Conservation (phyloP, 1,139 yeast species). For the Candida sp. region DNA sequence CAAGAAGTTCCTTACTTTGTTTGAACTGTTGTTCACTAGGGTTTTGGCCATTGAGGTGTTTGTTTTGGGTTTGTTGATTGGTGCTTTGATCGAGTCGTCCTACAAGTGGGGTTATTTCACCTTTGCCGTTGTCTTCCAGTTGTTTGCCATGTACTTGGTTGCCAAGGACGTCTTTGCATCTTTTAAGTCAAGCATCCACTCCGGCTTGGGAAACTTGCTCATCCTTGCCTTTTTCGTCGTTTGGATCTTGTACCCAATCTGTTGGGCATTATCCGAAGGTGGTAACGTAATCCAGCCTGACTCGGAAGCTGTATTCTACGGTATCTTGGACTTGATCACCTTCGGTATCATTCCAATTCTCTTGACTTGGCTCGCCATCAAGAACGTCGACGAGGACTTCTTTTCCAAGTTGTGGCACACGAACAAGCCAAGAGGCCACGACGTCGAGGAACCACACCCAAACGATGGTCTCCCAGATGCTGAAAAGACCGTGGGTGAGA, state of each 20-base stretch:
- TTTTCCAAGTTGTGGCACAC: slow-evolving; percentile 24
- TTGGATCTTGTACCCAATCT: slow-evolving; percentile 56
- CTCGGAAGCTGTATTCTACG: slow-evolving; percentile 70
- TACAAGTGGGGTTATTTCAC: slow-evolving; percentile 73
- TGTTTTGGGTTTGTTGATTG: slow-evolving; percentile 59
- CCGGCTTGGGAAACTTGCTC: slow-evolving; percentile 26
- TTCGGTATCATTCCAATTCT: slow-evolving; percentile 47
- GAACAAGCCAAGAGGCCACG: slow-evolving; percentile 15
- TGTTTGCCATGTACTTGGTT: slow-evolving; percentile 40
- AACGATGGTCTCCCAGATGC: slow-evolving; percentile 3
- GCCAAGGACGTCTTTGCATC: slow-evolving; percentile 13
- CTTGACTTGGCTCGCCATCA: slow-evolving; percentile 34
- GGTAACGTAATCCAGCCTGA: slow-evolving; percentile 70
- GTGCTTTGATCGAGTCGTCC: slow-evolving; percentile 55
- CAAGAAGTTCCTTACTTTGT: slow-evolving; percentile 25
- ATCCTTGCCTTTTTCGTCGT: slow-evolving; percentile 36
- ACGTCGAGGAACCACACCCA: neutral
- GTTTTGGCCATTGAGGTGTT: slow-evolving; percentile 51
- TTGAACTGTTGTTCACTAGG: slow-evolving; percentile 31
- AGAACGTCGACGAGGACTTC: slow-evolving; percentile 34
- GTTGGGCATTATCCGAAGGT: slow-evolving; percentile 71
- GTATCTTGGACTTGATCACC: slow-evolving; percentile 57
- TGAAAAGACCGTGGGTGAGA: slow-evolving; percentile 28
- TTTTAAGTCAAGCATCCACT: slow-evolving; percentile 16
- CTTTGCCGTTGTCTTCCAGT: slow-evolving; percentile 38